Evolutionary conservation across 305 asterid species (phyloP).

Genomic region (Fraxinus paxiana): DNA sequence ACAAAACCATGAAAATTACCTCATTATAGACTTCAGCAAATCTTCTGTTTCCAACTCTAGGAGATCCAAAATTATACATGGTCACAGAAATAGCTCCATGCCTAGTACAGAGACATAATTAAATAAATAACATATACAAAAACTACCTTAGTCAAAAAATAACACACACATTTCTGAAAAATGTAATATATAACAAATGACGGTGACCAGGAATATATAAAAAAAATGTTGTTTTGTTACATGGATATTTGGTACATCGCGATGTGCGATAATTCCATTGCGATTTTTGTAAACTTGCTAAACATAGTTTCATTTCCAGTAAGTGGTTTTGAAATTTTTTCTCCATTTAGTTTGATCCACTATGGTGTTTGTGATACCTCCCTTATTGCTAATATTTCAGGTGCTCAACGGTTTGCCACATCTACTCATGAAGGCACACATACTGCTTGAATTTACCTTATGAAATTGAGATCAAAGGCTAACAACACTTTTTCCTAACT

Average conservation of each 20-base stretch:
- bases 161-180: background rate
- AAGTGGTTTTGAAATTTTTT: background rate
- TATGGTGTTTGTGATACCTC: background rate
- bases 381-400: background rate
- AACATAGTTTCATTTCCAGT: background rate
- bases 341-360: background rate
- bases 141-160: background rate
- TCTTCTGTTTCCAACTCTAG: constrained; percentile 90
- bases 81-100: constrained; percentile 73
- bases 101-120: constrained; percentile 40
- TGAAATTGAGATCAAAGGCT: background rate
- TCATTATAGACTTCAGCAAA: constrained; percentile 84
- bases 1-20: constrained; percentile 38
- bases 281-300: background rate
- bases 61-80: constrained; percentile 96
- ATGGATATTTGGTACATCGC: background rate
- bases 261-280: background rate
- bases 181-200: background rate
- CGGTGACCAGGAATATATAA: background rate
- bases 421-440: background rate
- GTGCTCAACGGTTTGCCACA: background rate
- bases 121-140: background rate
- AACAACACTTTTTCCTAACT: background rate
- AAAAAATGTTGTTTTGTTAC: background rate
- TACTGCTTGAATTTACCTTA: background rate